A percentile compares a stretch with the other conserved stretches of the same genome.
Conservation (phyloP, 495 filamentous ascomycete species). For the Podospora sp. region DNA sequence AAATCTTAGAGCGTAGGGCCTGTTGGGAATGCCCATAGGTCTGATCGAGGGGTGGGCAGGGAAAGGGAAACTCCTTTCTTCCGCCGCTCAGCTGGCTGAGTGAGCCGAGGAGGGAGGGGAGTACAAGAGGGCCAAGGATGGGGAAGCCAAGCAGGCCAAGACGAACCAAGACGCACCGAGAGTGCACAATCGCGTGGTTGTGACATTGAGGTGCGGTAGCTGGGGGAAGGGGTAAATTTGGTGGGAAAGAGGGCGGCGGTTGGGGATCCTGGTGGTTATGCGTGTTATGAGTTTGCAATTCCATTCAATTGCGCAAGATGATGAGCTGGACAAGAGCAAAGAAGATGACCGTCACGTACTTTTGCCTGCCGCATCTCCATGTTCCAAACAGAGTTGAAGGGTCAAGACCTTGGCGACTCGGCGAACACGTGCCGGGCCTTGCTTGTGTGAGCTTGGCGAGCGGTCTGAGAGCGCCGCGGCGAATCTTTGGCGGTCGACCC, state of each 20-base stretch:
- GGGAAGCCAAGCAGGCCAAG: conserved; percentile 10
- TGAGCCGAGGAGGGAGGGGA: not conserved
- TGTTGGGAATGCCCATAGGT: too few relatives aligned
- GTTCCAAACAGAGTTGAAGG: not conserved
- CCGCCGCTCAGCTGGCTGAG: not conserved
- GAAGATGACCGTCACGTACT: not conserved
- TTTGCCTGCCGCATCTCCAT: not conserved
- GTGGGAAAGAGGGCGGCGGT: too few relatives aligned
- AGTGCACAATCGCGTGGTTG: not conserved
- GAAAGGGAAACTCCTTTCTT: too few relatives aligned
- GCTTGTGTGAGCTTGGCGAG: not conserved
- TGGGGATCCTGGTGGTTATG: not conserved
- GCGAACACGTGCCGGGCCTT: not conserved
- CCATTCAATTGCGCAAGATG: not conserved
- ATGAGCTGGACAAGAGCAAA: not conserved
- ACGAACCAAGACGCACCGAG: not conserved
- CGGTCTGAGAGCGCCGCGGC: not conserved
- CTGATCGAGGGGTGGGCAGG: too few relatives aligned
- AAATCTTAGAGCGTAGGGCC: too few relatives aligned
- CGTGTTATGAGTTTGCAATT: not conserved
- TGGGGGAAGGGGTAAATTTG: not conserved
- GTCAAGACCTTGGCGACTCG: not conserved
- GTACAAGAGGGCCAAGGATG: not conserved
- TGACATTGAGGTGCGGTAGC: not conserved
- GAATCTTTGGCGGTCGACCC: not conserved